Evolutionary conservation across 495 filamentous ascomycete genomes (phyloP), one percentile per base, ranked within the genome.

Genomic region (Aspergillus taichungensis): DNA sequence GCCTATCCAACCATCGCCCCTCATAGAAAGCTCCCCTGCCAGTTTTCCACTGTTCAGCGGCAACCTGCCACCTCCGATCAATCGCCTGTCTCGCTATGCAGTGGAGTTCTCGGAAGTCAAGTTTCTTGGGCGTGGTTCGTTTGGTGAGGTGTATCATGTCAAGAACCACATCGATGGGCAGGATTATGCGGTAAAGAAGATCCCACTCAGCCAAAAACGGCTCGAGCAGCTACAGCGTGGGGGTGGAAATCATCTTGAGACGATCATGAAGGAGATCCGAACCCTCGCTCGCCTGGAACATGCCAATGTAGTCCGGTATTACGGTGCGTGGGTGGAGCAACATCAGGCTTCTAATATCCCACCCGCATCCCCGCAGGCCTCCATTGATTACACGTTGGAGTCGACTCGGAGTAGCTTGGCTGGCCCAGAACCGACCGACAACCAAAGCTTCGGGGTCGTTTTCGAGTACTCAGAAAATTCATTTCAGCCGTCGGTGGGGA

Each of bases 201-300:
- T 78, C 8, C 67, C 71, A 9, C 58, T 78, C 10, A 74, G 66
- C 29, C 65, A 71, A 31, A 63, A 54, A 45, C 62, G 73, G 8
- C 58, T 75, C 8, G 63, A 69, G 30, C 63, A 73, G 44, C 49
- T 76, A 35, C 67, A 68, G 18, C 62, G 60, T 42, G 73, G 73
- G 6, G 68, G 60, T 18, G 55, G 71, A 40, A 67, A 71, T 29
- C 64, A 70, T 12, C 58, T 76, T 12, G 68, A 76, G 43, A 62
- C 60, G 37, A 71, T 77, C 28, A 66, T 76, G 63, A 74, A 66
- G 47, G 74, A 78, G 47, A 73, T 77, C 9, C 59, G 73, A 24
- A 76, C 74, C 0, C 64, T 78, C 44, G 74, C 74, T 40, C 62
- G 65, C n/a, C 51, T 78, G 9, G 72, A 78, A 34, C 74, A 78